Base-by-base conservation (phyloP, 2,329 filamentous ascomycete species). In the Raffaelea ambrosiae region DNA sequence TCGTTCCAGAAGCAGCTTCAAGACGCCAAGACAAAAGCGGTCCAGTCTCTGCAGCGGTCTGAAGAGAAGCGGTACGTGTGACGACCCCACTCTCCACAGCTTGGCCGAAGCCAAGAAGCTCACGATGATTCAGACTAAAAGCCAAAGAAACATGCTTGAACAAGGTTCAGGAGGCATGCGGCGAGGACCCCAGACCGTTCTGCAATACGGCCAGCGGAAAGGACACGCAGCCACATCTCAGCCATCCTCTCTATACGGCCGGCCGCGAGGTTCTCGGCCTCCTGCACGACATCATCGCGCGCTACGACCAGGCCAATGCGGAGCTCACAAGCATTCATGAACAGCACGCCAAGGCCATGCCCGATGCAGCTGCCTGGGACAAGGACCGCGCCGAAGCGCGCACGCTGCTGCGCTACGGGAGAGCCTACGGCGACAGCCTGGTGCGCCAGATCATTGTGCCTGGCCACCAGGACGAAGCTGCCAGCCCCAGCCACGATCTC, bases 321-420 rank as follows among this genome's bases (percentile, higher is more conserved):
- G 44, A 31, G 23, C 48, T 54, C 11, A 14, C 22, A 19, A 13
- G 18, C 1, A 23, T 23, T 20, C 21, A 31, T 31, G 14, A 45
- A 7, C 26, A 29, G 26, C 26, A 29, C 26, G 7, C 26, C 7
- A 7, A 29, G 13, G 13, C 7, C 14, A 38, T 19, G 8, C 14
- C 7, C 7, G 35, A 38, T n/a, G 16, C 35, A 18, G 42, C 39
- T 3, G 43, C 47, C 16, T 57, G 55, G 55, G 36, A 45, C 20
- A 51, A 51, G 11, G 55, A 57, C 49, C 42, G 47, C 21, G 40
- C 29, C 19, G 49, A 55, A 31, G 49, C 51, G 10, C 49, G 40
- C 38, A 51, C 50, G 48, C 49, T 55, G 16, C 40, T 57, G 1
- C 14, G n/a, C 3, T 57, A 53, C 40, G 55, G 55, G n/a, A 52